Evolutionary conservation across 192 early-diverging fungal species (phyloP), one percentile per base, ranked within the genome.

Genomic region (Phycomyces blakesleeanus): DNA sequence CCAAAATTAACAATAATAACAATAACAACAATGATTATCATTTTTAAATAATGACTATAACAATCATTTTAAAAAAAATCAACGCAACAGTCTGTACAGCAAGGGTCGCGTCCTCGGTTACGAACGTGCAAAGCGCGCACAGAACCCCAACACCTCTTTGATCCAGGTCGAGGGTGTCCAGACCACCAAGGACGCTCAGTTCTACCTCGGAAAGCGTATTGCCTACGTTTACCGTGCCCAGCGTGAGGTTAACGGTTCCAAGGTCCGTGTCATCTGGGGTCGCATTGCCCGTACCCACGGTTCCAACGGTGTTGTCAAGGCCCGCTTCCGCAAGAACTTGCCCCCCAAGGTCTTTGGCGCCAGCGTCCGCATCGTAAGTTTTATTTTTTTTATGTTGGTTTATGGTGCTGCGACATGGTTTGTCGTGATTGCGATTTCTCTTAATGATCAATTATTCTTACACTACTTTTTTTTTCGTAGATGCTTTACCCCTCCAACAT

Each of bases 151-250:
- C 85, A 92, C 90, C 65, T 87, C 93, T 57, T 87, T 99, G 60
- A 77, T 98, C 72, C 87, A 93, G 80, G 84, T 99, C 59, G 97
- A 99, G 79, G 90, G 91, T 80, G 93, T 95, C 58, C 73, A 83
- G 75, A 92, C 91, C 67, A 83, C 88, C 83, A 81, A 90, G 75
- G 94, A 98, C 68, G 87, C 95, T 70, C 78, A 83, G 59, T 99
- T 96, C 86, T 99, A 99, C 88, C 89, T 93, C 64, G 97, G 97
- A 69, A 99, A 98, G 89, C 93, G 93, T 76, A 84, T 99, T 68
- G 95, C 96, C 59, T 98, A 92, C 80, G 91, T 98, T 70, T 99
- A 98, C 92, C 89, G 89, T 64, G 94, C 94, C 60, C 86, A 94
- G 78, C 82, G 89, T 55, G 83, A 79, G 72, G 73, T 81, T 62